Conservation (phyloP, 176 grass and related monocot species). For the Echinochloa phyllopogon region DNA sequence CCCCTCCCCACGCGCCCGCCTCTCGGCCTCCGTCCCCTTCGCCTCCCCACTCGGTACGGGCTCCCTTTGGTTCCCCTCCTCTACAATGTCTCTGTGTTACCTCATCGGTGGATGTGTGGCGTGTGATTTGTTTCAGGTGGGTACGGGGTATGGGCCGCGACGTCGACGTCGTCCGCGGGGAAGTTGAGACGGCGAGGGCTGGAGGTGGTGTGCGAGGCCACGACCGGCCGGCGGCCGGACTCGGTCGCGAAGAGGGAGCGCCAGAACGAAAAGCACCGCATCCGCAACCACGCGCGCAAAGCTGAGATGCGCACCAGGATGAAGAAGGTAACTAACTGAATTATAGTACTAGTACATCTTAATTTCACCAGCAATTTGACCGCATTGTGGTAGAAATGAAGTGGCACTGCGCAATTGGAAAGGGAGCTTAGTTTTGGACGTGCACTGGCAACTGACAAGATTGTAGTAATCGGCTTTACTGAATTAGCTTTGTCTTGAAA, state of each 20-base stretch:
- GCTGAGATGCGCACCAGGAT: slow-evolving; percentile 84
- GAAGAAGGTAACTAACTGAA: slow-evolving; percentile 57
- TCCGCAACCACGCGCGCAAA: slow-evolving; percentile 72
- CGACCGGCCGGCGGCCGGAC: slow-evolving; percentile 51
- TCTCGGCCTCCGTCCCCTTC: slow-evolving; percentile 24
- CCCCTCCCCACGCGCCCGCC: slow-evolving; percentile 15
- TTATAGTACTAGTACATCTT: neutral
- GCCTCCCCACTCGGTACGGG: slow-evolving; percentile 49
- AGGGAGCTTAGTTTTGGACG: neutral
- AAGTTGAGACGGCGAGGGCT: slow-evolving; percentile 45
- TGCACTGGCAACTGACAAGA: neutral
- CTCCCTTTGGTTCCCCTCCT: neutral
- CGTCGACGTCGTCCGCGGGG: slow-evolving; percentile 12
- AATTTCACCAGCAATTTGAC: neutral
- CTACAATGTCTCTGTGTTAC: neutral
- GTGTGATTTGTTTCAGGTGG: slow-evolving; percentile 30
- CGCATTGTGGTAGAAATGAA: neutral
- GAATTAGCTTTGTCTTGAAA: neutral
- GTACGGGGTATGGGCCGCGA: neutral
- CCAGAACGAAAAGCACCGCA: slow-evolving; percentile 62
- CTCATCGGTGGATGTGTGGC: neutral
- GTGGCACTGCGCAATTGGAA: neutral
- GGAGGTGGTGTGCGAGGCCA: slow-evolving; percentile 67
- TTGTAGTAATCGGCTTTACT: neutral
- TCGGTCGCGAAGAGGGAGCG: slow-evolving; percentile 75